Evolutionary conservation across 2,329 filamentous ascomycete genomes (phyloP), one percentile per base, ranked within the genome.

Genomic region (Sporothrix variecibatus): DNA sequence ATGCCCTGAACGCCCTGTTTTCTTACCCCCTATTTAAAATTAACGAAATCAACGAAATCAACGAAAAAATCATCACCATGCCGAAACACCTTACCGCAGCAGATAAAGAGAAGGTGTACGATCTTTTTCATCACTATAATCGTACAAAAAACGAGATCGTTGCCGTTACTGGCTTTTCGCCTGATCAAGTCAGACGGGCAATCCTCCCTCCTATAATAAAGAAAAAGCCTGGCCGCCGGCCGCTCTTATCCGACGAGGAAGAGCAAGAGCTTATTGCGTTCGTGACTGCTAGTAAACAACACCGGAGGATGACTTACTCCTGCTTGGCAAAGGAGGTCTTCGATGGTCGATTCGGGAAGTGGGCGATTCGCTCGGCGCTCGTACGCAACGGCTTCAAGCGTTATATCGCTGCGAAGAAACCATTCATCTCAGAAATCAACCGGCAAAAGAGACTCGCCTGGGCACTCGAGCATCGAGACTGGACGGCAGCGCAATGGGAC

Each of bases 351-450:
- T 72, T 51, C 23, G 28, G 58, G 7, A 49, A 68, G 23, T 75
- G 60, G 53, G 51, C 72, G 4, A 72, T 75, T 53, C 67, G 62
- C 15, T 72, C 53, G n/a, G 51, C 74, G 20, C 69, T 75, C n/a
- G 40, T 46, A 28, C 58, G 56, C n/a, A n/a, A 28, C 68, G 69
- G 72, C 23, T 75, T 71, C 28, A 51, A 49, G 43, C 68, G 73
- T 11, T 67, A 72, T 40, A 43, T 64, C 4, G 53, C 62, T 2
- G 3, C 26, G 9, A 58, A 46, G 23, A 77, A 76, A 53, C 72
- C 73, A 28, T 70, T 65, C 5, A 75, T 76, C 26, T 71, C 65
- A 15, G 74, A 76, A 43, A 46, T 31, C 1, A 75, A 73, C 17
- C 62, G 72, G 17, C 65, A 38, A 20, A 64, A 74, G 40, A 64